Evolutionary conservation across 805 yeast genomes (phyloP).

Genomic region (Hanseniaspora jakobsenii): DNA sequence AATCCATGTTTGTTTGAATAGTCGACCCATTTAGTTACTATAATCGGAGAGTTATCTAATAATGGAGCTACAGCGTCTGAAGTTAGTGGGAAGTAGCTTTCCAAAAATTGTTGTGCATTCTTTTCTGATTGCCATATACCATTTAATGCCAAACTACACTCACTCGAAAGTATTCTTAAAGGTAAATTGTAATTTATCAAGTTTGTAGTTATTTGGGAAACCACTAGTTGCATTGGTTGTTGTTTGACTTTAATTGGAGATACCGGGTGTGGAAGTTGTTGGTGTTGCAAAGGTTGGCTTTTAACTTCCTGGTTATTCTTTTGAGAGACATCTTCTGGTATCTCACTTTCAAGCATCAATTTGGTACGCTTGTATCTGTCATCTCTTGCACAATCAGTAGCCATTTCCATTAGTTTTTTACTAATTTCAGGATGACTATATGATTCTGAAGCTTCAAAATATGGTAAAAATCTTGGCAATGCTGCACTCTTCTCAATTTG

Average conservation of each 20-base stretch:
- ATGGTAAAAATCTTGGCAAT: conserved; percentile 13
- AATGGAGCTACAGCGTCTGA: neutral
- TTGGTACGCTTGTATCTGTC: conserved; percentile 29
- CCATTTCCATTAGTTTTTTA: neutral
- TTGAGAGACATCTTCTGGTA: too few relatives aligned
- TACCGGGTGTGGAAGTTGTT: conserved; percentile 14
- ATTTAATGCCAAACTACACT: conserved; percentile 35
- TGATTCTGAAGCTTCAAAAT: neutral
- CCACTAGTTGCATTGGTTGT: conserved; percentile 15
- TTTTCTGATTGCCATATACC: conserved; percentile 34
- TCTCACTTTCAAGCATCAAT: conserved; percentile 25
- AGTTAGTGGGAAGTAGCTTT: conserved; percentile 8
- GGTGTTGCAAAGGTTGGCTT: too few relatives aligned
- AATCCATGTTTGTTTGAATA: conserved; percentile 92
- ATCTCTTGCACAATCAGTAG: conserved; percentile 21
- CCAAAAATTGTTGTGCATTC: conserved; percentile 2
- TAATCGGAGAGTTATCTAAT: conserved; percentile 40
- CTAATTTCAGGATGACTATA: neutral
- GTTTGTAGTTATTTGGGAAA: conserved; percentile 26
- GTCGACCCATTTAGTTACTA: conserved; percentile 94
- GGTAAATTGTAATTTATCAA: conserved; percentile 30
- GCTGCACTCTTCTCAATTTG: neutral
- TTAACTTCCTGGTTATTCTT: neutral
- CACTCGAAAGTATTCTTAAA: conserved; percentile 33
- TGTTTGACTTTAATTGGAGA: conserved; percentile 14